Percentiles rank a stretch among this genome's conserved stretches.
phyloP scores from a whole-genome alignment of 2,329 filamentous ascomycete species.

The Aspergillus flavus region DNA sequence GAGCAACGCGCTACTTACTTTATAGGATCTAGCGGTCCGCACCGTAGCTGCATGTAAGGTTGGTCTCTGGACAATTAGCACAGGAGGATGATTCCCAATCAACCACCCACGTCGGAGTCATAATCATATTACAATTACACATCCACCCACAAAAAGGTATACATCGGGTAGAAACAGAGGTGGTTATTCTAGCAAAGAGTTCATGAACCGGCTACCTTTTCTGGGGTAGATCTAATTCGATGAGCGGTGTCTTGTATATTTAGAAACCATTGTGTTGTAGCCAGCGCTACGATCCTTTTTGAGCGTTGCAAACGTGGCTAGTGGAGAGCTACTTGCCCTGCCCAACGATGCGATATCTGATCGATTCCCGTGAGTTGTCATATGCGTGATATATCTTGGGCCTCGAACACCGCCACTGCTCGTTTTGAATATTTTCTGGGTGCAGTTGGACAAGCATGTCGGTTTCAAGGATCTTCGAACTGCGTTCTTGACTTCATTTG shows the following conservation, averaged over 20 bases:
- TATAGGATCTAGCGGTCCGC: not conserved
- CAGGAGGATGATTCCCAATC: not conserved
- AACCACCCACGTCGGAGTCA: not conserved
- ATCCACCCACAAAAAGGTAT: not conserved
- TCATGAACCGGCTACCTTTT: not conserved
- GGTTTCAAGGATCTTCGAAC: not conserved
- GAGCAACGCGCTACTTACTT: not conserved
- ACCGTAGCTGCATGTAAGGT: not conserved
- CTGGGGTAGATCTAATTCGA: not conserved
- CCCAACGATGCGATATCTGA: not conserved
- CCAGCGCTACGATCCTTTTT: not conserved
- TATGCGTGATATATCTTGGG: not conserved
- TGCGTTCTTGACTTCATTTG: not conserved
- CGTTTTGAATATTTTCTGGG: not conserved
- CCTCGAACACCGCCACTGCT: not conserved
- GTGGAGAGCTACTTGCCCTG: not conserved
- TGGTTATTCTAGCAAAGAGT: not conserved
- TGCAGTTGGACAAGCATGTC: not conserved
- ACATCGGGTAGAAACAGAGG: not conserved
- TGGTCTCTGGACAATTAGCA: not conserved
- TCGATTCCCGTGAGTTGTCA: not conserved
- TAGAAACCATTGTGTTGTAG: not conserved
- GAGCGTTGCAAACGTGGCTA: not conserved
- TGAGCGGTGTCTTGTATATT: not conserved
- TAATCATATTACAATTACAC: too few species aligned